Evolutionary conservation across 345 rosid genomes (phyloP).

Genomic region (Salix koriyanagi): DNA sequence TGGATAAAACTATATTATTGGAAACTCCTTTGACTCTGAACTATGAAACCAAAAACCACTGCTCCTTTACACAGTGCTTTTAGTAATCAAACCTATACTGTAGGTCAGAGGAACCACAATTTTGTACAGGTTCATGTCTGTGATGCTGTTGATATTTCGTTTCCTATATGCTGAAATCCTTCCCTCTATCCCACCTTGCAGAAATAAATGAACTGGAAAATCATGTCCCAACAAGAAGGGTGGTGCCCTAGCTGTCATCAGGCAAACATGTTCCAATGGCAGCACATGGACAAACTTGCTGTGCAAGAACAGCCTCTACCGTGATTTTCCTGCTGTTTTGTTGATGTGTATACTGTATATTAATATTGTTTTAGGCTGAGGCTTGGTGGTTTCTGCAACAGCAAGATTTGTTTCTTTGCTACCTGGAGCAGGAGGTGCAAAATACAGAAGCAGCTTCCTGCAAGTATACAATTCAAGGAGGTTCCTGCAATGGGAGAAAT

Average conservation of each 20-base stretch:
- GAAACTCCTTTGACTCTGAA: neutral
- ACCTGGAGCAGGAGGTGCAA: neutral
- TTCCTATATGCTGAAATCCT: neutral
- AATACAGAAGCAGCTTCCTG: neutral
- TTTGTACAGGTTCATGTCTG: neutral
- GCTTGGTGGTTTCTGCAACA: neutral
- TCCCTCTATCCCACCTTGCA: neutral
- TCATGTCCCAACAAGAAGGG: neutral
- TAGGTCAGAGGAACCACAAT: neutral
- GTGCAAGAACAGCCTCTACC: too few species aligned
- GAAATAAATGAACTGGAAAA: constrained; percentile 9
- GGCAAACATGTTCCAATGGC: neutral
- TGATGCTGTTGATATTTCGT: neutral
- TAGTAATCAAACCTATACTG: neutral
- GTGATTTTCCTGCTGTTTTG: too few species aligned
- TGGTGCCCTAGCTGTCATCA: neutral
- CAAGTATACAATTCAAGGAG: neutral
- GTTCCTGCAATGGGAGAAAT: neutral
- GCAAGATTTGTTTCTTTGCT: neutral
- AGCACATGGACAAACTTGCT: too few species aligned
- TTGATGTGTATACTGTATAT: too few species aligned
- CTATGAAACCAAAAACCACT: neutral
- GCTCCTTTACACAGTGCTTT: neutral
- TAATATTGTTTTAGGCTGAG: neutral
- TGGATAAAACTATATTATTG: neutral